These are phyloP conservation scores for Colletotrichum sp. DNA, from an alignment of 2,329 filamentous ascomycete species.

Conservation along the genomic window DNA sequence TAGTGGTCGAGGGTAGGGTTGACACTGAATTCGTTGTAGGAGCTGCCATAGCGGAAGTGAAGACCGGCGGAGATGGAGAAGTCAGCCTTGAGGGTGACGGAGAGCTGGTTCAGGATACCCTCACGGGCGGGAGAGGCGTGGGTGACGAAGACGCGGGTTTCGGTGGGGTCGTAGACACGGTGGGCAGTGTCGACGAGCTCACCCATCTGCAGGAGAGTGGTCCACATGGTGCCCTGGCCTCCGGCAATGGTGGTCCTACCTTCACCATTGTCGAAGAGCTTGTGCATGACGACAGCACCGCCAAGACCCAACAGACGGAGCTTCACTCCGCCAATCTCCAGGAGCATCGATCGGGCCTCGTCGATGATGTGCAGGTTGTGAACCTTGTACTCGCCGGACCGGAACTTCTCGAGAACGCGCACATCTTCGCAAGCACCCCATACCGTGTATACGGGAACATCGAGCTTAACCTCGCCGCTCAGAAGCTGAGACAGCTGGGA, in stretches of 20 bases:
- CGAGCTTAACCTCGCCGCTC: conserved; percentile 85
- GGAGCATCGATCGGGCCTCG: conserved; percentile 92
- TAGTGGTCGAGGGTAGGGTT: conserved; percentile 98
- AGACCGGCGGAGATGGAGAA: conserved; percentile 97
- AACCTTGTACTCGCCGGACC: conserved; percentile 97
- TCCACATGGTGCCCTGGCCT: conserved; percentile 99
- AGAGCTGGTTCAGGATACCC: conserved; percentile 95
- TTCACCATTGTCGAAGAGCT: conserved; percentile 98
- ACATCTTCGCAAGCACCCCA: conserved; percentile 99
- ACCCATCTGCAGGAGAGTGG: conserved; percentile 95
- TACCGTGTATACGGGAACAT: conserved; percentile 97
- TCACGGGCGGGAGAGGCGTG: conserved; percentile 96
- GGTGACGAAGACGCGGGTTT: conserved; percentile 95
- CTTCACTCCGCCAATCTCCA: conserved; percentile 96
- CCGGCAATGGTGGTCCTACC: conserved; percentile 97
- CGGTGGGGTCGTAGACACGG: conserved; percentile 96
- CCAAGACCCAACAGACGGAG: conserved; percentile 91
- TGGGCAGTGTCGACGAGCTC: conserved; percentile 98
- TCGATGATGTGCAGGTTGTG: conserved; percentile 98
- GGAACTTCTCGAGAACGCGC: conserved; percentile 94
- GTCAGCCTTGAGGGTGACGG: conserved; percentile 95
- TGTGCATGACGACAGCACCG: conserved; percentile 99
- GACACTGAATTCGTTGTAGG: conserved; percentile 99
- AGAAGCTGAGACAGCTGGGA: conserved; percentile 92
- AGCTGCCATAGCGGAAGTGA: conserved; percentile 98